Conservation (phyloP, 371 early-diverging fungal species). For the Apophysomyces trapeziformis region DNA sequence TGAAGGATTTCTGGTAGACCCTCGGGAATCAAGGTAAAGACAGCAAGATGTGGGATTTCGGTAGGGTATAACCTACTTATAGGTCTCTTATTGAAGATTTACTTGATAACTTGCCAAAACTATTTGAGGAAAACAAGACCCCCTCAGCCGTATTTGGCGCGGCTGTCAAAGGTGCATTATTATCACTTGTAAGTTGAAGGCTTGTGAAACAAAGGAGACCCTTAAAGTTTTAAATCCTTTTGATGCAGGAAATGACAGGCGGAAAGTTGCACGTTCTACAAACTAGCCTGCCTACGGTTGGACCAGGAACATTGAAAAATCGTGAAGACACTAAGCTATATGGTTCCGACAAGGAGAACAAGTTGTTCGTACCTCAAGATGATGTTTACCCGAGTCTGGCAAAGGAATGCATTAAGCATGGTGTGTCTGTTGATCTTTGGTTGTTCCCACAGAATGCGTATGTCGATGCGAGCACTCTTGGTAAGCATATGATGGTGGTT, state of each 20-base stretch:
- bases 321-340: slow-evolving; percentile 89
- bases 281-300: slow-evolving; percentile 80
- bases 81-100: slow-evolving; percentile 77
- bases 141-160: slow-evolving; percentile 85
- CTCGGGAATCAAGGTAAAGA: slow-evolving; percentile 64
- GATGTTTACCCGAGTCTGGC: slow-evolving; percentile 84
- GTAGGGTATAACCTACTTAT: slow-evolving; percentile 3
- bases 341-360: slow-evolving; percentile 89
- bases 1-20: slow-evolving; percentile 83
- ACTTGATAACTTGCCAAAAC: slow-evolving; percentile 77
- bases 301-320: slow-evolving; percentile 83
- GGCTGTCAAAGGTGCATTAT: slow-evolving; percentile 75
- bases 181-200: slow-evolving; percentile 65
- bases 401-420: slow-evolving; percentile 75
- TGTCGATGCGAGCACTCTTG: slow-evolving; percentile 87
- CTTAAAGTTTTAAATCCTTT: not conserved
- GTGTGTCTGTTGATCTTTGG: slow-evolving; percentile 88
- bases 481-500: slow-evolving; percentile 24
- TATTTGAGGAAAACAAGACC: slow-evolving; percentile 79
- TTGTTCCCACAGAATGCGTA: slow-evolving; percentile 81
- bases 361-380: slow-evolving; percentile 85
- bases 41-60: not conserved
- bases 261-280: slow-evolving; percentile 90
- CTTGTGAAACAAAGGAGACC: not conserved
- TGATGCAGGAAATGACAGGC: slow-evolving; percentile 66